These are phyloP conservation scores for Salix koriyanagi DNA, from an alignment of 345 rosid species.

Conservation along the genomic window DNA sequence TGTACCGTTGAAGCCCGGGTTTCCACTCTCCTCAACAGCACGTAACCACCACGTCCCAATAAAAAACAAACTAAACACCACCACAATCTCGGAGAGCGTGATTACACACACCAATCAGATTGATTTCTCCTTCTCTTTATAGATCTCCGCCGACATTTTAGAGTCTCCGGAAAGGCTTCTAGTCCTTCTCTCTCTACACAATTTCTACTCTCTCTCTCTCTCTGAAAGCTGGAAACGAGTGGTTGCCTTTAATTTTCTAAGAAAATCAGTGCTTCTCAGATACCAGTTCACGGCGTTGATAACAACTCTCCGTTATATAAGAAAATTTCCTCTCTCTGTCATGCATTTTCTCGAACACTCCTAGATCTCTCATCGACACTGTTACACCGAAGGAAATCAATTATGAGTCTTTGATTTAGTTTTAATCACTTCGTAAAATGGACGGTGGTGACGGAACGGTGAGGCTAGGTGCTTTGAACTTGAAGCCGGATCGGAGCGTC, in stretches of 20 bases:
- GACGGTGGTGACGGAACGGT: slow-evolving; percentile 89
- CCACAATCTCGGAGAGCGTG: neutral
- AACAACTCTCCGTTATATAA: neutral
- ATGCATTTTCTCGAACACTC: slow-evolving; percentile 30
- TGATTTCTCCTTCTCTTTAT: neutral
- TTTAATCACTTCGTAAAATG: slow-evolving; percentile 25
- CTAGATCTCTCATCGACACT: slow-evolving; percentile 35
- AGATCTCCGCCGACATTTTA: slow-evolving; percentile 40
- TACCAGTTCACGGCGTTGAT: slow-evolving; percentile 45
- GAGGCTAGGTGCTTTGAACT: slow-evolving; percentile 56
- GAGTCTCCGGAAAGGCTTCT: slow-evolving; percentile 1
- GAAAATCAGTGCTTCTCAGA: slow-evolving; percentile 8
- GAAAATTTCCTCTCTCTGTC: neutral
- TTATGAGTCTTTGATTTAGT: slow-evolving; percentile 6
- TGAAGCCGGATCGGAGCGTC: slow-evolving; percentile 56
- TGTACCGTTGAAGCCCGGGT: neutral
- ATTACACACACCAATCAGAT: neutral
- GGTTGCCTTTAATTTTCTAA: neutral
- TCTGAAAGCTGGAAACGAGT: neutral
- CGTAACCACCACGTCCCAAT: neutral
- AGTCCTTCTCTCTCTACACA: neutral
- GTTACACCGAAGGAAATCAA: slow-evolving; percentile 8
- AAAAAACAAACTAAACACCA: neutral
- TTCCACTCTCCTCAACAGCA: neutral
- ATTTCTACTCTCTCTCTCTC: neutral